Evolutionary conservation across 2,329 filamentous ascomycete species (phyloP).

Genomic region (Byssoonygena ceratinophila): DNA sequence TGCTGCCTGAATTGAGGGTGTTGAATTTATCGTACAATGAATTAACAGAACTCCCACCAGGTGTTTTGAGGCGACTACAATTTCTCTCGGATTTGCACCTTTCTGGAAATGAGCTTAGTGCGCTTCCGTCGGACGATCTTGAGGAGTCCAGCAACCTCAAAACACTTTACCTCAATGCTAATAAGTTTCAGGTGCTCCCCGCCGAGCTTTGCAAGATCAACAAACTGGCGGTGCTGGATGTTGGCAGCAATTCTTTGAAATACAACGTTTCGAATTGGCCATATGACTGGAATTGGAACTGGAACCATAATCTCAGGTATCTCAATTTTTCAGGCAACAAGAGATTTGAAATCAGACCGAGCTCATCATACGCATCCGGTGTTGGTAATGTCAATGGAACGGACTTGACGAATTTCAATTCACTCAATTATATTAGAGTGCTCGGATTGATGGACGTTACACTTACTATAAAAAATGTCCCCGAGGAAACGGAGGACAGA

Average conservation of each 20-base stretch:
- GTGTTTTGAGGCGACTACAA: conserved; percentile 80
- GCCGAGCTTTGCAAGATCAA: conserved; percentile 91
- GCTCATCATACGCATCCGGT: conserved; percentile 44
- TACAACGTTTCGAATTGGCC: conserved; percentile 99
- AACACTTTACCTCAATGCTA: conserved; percentile 88
- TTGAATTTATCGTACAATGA: conserved; percentile 94
- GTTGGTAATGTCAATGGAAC: conserved; percentile 45
- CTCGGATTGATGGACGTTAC: conserved; percentile 97
- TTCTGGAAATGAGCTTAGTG: conserved; percentile 88
- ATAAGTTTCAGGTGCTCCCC: conserved; percentile 93
- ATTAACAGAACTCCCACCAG: conserved; percentile 79
- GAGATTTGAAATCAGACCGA: conserved; percentile 75
- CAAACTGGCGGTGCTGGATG: conserved; percentile 83
- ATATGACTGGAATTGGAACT: conserved; percentile 99
- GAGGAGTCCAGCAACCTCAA: conserved; percentile 81
- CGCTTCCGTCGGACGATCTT: conserved; percentile 82
- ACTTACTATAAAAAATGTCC: conserved; percentile 81
- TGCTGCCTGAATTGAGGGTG: conserved; percentile 71
- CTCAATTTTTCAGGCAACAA: conserved; percentile 97
- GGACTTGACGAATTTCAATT: conserved; percentile 82
- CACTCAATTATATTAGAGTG: conserved; percentile 70
- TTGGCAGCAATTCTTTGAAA: conserved; percentile 87
- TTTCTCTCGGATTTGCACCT: conserved; percentile 85
- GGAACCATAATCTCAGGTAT: conserved; percentile 88
- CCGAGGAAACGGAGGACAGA: conserved; percentile 88